Conservation (phyloP, 2,329 filamentous ascomycete species). For the Mariannaea elegans region DNA sequence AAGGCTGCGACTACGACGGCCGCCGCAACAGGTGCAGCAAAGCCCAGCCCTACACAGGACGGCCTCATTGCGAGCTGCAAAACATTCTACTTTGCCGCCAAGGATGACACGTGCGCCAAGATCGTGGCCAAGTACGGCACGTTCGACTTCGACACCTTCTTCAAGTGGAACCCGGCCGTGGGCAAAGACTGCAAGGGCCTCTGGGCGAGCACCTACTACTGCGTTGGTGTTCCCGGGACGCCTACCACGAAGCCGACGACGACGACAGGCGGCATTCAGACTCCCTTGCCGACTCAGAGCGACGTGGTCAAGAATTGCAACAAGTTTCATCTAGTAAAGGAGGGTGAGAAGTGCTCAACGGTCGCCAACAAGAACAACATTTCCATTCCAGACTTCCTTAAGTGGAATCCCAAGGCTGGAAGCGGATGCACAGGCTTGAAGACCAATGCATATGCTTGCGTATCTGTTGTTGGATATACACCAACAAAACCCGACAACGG, state of each 20-base stretch:
- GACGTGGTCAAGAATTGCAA: slow-evolving; percentile 32
- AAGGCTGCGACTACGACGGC: not conserved
- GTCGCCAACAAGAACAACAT: slow-evolving; percentile 20
- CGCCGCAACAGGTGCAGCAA: not conserved
- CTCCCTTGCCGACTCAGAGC: slow-evolving; percentile 25
- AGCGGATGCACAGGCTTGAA: not conserved
- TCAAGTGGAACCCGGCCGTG: slow-evolving; percentile 13
- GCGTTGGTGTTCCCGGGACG: slow-evolving; percentile 6
- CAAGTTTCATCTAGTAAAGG: slow-evolving; percentile 21
- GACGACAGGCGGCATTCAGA: slow-evolving; percentile 9
- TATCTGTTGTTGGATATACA: slow-evolving; percentile 17
- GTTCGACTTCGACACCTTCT: not conserved
- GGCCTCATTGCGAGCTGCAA: slow-evolving; percentile 21
- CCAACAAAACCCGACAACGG: slow-evolving; percentile 4
- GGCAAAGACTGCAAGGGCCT: not conserved
- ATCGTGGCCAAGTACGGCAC: not conserved
- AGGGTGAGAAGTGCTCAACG: not conserved
- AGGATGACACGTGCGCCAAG: not conserved
- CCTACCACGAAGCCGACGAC: not conserved
- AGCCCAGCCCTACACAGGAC: not conserved
- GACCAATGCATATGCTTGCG: slow-evolving; percentile 5
- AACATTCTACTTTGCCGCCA: slow-evolving; percentile 16
- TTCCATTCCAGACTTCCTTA: not conserved
- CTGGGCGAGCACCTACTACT: slow-evolving; percentile 1
- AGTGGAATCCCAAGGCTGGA: slow-evolving; percentile 19